Evolutionary conservation across 768 basidiomycete genomes (phyloP).

Genomic region (Baorangia bicolor): DNA sequence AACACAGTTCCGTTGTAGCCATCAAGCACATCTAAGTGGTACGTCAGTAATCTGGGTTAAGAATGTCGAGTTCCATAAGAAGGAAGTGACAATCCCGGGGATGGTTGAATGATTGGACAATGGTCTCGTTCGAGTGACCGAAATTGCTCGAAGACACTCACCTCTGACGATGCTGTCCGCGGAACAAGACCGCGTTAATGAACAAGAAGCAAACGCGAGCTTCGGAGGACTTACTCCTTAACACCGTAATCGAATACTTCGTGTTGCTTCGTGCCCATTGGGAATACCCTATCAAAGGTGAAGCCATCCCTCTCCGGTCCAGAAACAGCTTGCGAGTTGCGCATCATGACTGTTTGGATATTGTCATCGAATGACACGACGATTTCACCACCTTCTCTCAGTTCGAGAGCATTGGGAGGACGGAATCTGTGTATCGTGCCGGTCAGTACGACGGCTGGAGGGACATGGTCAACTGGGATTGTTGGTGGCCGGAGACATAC

Average conservation of each 20-base stretch:
- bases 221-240: slow-evolving; percentile 69
- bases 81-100: slow-evolving; percentile 3
- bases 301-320: slow-evolving; percentile 98
- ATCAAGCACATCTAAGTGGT: slow-evolving; percentile 82
- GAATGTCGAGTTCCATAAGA: not conserved
- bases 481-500: slow-evolving; percentile 47
- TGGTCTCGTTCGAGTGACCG: not conserved
- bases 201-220: slow-evolving; percentile 3
- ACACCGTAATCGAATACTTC: slow-evolving; percentile 99
- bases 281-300: slow-evolving; percentile 95
- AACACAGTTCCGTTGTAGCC: slow-evolving; percentile 99
- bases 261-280: slow-evolving; percentile 84
- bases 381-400: slow-evolving; percentile 83
- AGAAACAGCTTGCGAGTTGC: slow-evolving; percentile 61
- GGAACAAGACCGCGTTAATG: slow-evolving; percentile 18
- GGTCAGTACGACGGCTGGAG: slow-evolving; percentile 6
- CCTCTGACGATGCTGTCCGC: slow-evolving; percentile 81
- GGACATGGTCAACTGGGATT: not conserved
- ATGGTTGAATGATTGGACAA: not conserved
- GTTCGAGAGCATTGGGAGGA: slow-evolving; percentile 89
- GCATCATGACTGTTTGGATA: slow-evolving; percentile 79
- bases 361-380: slow-evolving; percentile 89
- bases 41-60: slow-evolving; percentile 18
- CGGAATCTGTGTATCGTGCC: slow-evolving; percentile 68
- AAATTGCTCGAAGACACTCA: slow-evolving; percentile 31